A percentile compares a stretch with the other conserved stretches of the same genome.
Conservation (phyloP, 768 basidiomycete genomes). For the Panaeolus cyanescens region DNA sequence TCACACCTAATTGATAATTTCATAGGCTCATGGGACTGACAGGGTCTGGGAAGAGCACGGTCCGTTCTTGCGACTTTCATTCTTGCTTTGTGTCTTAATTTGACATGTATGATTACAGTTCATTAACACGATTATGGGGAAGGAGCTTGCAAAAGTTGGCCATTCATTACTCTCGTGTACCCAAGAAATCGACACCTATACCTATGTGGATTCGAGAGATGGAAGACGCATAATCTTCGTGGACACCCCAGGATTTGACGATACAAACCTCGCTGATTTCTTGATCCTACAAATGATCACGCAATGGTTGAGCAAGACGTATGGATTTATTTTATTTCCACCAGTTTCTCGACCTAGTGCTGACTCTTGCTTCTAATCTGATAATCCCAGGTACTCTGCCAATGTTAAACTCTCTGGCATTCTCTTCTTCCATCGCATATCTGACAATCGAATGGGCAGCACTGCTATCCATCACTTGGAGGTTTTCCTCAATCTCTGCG, state of each 20-base stretch:
- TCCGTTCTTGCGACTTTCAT: not conserved
- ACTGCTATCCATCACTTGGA: slow-evolving; percentile 50
- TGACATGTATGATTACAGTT: no score
- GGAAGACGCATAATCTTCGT: slow-evolving; percentile 2
- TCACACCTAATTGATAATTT: not conserved
- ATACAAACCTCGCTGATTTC: slow-evolving; percentile 1
- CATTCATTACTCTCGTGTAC: not conserved
- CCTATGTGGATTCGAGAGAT: not conserved
- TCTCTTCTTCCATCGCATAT: slow-evolving; percentile 4
- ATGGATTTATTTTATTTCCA: not conserved
- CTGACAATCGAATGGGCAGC: slow-evolving; percentile 29
- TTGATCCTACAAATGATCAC: not conserved
- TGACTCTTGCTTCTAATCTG: not conserved
- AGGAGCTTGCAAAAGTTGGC: not conserved
- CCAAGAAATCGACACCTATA: not conserved
- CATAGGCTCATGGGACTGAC: not conserved
- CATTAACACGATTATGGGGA: not conserved
- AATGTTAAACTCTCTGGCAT: not conserved
- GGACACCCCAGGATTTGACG: slow-evolving; percentile 6
- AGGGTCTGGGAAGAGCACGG: not conserved
- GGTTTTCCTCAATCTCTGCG: slow-evolving; percentile 55
- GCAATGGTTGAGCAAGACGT: slow-evolving; percentile 3
- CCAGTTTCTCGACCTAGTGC: no score
- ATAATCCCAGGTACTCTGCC: not conserved
- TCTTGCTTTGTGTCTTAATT: no score